Evolutionary conservation across 1,139 yeast genomes (phyloP), one percentile per base, ranked within the genome.

Genomic region (Zygoascus hellenicus): DNA sequence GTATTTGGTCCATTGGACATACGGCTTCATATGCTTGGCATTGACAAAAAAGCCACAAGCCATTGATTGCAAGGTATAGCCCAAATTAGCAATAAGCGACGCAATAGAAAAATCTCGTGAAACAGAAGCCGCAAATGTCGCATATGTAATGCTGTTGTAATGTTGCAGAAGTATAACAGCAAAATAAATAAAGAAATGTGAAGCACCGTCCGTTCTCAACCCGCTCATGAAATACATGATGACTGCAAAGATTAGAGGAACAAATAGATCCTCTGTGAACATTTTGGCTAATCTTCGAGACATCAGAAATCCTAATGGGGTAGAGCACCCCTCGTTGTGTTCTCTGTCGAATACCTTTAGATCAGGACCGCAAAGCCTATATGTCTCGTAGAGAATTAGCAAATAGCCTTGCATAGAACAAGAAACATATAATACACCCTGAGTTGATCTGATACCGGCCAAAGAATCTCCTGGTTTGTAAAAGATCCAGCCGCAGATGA

Each of bases 21-120:
- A 87, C 3, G 85, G 95, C 0, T 95, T 95, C 81, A 86, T 76
- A 1, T 80, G 74, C 14, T 73, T 69, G 0, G 90, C 79, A 63
- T 84, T 86, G 16, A 82, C 85, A 58, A 84, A 86, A 63, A 80
- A 85, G 0, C 96, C 96, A 64, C 89, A 82, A 0, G 89, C 87
- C 71, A 83, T 77, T 45, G 86, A 80, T 59, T 85, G 89, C 29
- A 83, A 64, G 37, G 89, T 87, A 60, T 80, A 83, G 49, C 80
- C 75, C 44, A 80, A 61, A 58, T 84, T 85, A 32, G 80, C 75
- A 16, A 82, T 64, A 49, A 85, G 68, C 0, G 88, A 74, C 1
- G 90, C 82, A 29, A 76, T 69, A 1, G 90, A 68, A 55, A 83
- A 84, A 56, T 82, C 84, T 42, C 85, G 65, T 0, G 84, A 72